Percentiles rank a stretch among this genome's conserved stretches.
Conservation (phyloP, 352 stramenopile genomes). For the Phytophthora tubulina region DNA sequence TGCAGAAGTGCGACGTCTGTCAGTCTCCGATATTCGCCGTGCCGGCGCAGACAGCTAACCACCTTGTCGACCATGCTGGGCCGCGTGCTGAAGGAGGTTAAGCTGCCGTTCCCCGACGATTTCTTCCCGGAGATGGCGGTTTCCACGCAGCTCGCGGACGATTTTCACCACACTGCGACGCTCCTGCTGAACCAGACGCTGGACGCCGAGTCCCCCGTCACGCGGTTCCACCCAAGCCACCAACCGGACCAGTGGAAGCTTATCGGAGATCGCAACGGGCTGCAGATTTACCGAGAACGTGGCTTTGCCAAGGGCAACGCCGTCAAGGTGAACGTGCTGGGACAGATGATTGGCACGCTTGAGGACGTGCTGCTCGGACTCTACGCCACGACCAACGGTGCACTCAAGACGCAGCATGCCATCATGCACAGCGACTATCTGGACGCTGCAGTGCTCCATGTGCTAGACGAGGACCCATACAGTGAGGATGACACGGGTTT, state of each 20-base stretch:
- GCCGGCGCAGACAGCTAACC: not conserved
- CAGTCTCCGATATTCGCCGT: constrained; percentile 32
- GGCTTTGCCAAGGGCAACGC: constrained; percentile 60
- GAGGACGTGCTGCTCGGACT: constrained; percentile 74
- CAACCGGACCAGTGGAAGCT: constrained; percentile 69
- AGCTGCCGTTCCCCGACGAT: constrained; percentile 70
- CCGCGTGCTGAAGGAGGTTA: constrained; percentile 71
- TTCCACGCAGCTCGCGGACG: constrained; percentile 42
- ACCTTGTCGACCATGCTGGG: constrained; percentile 45
- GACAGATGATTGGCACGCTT: constrained; percentile 58
- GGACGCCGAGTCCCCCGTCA: constrained; percentile 52
- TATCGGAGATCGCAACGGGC: constrained; percentile 55
- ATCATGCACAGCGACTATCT: constrained; percentile 73
- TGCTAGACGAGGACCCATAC: constrained; percentile 63
- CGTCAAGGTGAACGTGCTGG: constrained; percentile 59
- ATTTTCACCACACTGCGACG: constrained; percentile 49
- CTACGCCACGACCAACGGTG: constrained; percentile 54
- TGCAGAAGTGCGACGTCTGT: constrained; percentile 23
- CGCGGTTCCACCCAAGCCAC: constrained; percentile 62
- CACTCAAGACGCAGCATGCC: constrained; percentile 68
- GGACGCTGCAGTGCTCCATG: constrained; percentile 65
- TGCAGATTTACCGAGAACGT: constrained; percentile 71
- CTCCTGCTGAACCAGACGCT: constrained; percentile 54
- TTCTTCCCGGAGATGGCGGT: constrained; percentile 67
- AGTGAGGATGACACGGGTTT: constrained; percentile 63